Evolutionary conservation across 371 early-diverging fungal genomes (phyloP).

Genomic region (Mucor ambiguus): DNA sequence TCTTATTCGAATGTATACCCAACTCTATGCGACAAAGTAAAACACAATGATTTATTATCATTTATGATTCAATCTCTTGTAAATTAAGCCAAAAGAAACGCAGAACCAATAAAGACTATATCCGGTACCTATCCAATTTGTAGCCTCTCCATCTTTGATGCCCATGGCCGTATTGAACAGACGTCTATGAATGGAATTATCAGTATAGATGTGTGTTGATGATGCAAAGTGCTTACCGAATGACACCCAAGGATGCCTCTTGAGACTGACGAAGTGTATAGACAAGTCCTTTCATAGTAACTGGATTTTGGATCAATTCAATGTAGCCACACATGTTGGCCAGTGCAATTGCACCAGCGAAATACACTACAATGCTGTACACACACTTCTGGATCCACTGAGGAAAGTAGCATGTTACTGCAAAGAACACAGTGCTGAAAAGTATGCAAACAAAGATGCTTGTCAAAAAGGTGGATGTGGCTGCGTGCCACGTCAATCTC

Average conservation of each 20-base stretch:
- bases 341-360: slow-evolving; percentile 8
- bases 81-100: slow-evolving; percentile 12
- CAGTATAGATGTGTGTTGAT: no score
- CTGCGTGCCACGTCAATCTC: background rate
- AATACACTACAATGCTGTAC: slow-evolving; percentile 6
- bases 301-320: slow-evolving; percentile 1
- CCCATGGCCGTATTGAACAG: slow-evolving; percentile 5
- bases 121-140: slow-evolving; percentile 11
- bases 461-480: background rate
- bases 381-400: background rate
- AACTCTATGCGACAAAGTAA: slow-evolving; percentile 58
- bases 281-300: background rate
- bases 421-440: background rate
- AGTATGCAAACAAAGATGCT: background rate
- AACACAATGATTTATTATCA: slow-evolving; percentile 3
- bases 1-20: slow-evolving; percentile 86
- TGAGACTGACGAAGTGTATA: slow-evolving; percentile 6
- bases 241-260: background rate
- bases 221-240: background rate
- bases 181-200: background rate
- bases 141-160: background rate
- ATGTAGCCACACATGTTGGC: slow-evolving; percentile 5
- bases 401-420: background rate
- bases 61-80: background rate
- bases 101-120: slow-evolving; percentile 25